Base-by-base conservation (phyloP, 2,329 filamentous ascomycete genomes). In the Talaromyces albobiverticillius region DNA sequence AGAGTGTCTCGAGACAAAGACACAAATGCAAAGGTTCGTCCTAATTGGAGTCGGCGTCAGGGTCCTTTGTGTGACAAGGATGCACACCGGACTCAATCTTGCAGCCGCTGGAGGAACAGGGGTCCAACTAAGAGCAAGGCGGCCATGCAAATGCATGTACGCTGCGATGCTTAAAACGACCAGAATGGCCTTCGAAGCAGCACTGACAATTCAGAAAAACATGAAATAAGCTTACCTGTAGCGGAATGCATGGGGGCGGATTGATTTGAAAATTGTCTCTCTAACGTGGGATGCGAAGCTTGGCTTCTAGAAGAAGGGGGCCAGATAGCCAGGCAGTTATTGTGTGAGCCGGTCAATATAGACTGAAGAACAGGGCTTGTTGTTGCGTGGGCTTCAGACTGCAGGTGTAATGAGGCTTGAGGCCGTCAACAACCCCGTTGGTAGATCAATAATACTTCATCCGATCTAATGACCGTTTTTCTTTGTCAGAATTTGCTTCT, bases 61-160 rank as follows among this genome's bases (percentile, higher is more conserved):
- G 54, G 45, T 46, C 46, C 46, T 56, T 49, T 53, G 51, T 54
- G 55, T 51, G 51, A 57, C 55, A 22, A 54, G 51, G 25, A 54
- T 46, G 55, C 43, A 57, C 38, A 46, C 55, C 55, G 55, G 50
- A 23, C 50, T 32, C 38, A 38, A 23, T 42, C 41, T 41, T 53
- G 51, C 43, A 52, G 50, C 50, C 41, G 43, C 42, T 38, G 16
- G 11, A 4, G 25, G 22, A n/a, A 54, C 55, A 54, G 55, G 55
- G 55, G 55, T 26, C 46, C 46, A 54, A 42, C 55, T 41, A n/a
- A 51, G 22, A 42, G 53, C 40, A 55, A 23, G 40, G 42, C 36
- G 31, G 46, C 4, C 32, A 36, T 25, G 32, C 46, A 49, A 40
- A 40, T 18, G 46, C 46, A 40, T 10, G 32, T 40, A 46, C 32